Evolutionary conservation across 2,329 filamentous ascomycete species (phyloP).

Genomic region (Hypocrella siamensis): DNA sequence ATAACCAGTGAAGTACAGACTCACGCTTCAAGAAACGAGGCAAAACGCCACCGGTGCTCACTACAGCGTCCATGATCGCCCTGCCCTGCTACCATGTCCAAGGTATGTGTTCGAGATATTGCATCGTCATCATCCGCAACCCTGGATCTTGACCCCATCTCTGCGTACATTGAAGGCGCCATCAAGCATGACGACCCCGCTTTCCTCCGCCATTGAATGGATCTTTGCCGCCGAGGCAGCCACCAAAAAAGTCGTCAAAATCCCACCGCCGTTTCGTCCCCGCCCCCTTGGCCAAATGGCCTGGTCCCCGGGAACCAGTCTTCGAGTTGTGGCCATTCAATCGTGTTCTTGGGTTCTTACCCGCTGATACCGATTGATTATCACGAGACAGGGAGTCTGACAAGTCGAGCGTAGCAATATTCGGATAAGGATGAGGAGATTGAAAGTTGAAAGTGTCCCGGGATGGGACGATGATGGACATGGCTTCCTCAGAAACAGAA

Average conservation of each 20-base stretch:
- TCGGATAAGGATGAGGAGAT: constrained; percentile 43
- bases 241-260: constrained; percentile 61
- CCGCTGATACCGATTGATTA: constrained; percentile 11
- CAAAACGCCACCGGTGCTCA: no score
- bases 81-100: constrained; percentile 8
- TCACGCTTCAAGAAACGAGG: no score
- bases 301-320: constrained; percentile 11
- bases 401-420: constrained; percentile 44
- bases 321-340: constrained; percentile 11
- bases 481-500: constrained; percentile 11
- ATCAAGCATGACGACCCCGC: constrained; percentile 30
- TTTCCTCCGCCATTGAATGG: constrained; percentile 33
- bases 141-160: constrained; percentile 4
- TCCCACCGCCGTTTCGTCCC: constrained; percentile 61
- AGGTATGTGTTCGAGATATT: constrained; percentile 4
- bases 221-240: constrained; percentile 49
- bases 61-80: no score
- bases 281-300: constrained; percentile 43
- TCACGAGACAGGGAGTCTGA: constrained; percentile 34
- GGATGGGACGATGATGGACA: constrained; percentile 33
- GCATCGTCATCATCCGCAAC: constrained; percentile 3
- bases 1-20: no score
- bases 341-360: constrained; percentile 14
- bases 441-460: constrained; percentile 56
- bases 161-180: constrained; percentile 2